Conservation (phyloP, 371 early-diverging fungal genomes). For the Amoeboradix gromovi region DNA sequence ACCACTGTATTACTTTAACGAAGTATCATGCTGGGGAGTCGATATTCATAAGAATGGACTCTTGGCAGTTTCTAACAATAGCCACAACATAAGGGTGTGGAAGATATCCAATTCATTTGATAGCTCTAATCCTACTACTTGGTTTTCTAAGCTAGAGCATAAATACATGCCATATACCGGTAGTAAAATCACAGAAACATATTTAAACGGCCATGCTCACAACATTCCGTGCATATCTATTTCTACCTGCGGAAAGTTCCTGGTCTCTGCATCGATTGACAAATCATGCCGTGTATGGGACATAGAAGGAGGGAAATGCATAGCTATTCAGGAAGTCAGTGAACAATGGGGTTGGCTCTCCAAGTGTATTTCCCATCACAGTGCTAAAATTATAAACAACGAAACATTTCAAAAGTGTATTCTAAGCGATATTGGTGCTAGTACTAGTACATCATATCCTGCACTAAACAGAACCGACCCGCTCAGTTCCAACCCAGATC, state of each 20-base stretch:
- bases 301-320: background rate
- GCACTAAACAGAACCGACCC: background rate
- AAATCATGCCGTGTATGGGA: background rate
- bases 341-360: background rate
- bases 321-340: background rate
- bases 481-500: no score
- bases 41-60: background rate
- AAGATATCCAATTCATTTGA: background rate
- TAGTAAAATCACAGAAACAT: background rate
- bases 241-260: background rate
- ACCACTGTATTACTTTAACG: background rate
- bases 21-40: background rate
- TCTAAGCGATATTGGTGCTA: background rate
- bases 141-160: background rate
- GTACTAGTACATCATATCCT: background rate
- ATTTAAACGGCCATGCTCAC: background rate
- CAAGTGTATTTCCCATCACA: background rate
- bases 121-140: background rate
- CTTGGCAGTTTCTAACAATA: background rate
- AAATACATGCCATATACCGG: background rate
- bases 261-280: background rate
- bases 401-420: background rate
- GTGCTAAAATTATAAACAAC: background rate
- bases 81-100: background rate
- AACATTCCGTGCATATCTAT: background rate